These are phyloP conservation scores for Harringtonia aguacate DNA, from an alignment of 2,329 filamentous ascomycete species.

Conservation along the genomic window DNA sequence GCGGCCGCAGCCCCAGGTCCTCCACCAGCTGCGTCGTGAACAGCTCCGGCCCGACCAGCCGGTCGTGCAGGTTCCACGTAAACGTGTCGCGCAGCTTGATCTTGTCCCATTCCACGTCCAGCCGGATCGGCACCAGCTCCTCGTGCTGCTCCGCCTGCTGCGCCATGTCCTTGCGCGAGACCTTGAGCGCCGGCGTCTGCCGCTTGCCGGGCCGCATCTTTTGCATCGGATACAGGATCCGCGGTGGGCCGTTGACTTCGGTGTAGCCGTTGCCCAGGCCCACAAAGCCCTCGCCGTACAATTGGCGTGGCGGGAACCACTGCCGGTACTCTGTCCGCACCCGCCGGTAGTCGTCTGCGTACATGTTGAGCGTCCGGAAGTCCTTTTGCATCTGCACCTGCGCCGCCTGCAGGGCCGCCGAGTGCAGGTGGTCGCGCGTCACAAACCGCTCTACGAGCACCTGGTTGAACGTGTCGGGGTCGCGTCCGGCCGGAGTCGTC, in stretches of 20 bases:
- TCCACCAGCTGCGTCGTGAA: conserved; percentile 88
- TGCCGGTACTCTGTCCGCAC: conserved; percentile 44
- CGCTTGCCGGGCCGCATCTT: conserved; percentile 69
- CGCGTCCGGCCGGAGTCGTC: conserved; percentile 24
- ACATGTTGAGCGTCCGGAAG: conserved; percentile 37
- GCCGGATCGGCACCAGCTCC: conserved; percentile 78
- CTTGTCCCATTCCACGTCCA: conserved; percentile 94
- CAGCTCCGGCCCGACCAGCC: conserved; percentile 64
- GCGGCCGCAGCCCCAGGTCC: conserved; percentile 72
- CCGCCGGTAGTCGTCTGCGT: conserved; percentile 59
- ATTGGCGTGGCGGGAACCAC: conserved; percentile 43
- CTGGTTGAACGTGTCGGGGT: conserved; percentile 44
- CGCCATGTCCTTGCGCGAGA: conserved; percentile 68
- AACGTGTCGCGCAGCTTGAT: conserved; percentile 94
- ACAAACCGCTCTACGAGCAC: conserved; percentile 44
- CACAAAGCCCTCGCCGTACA: conserved; percentile 68
- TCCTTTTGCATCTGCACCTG: conserved; percentile 41
- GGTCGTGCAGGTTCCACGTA: conserved; percentile 95
- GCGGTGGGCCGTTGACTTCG: conserved; percentile 54
- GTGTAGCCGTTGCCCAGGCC: conserved; percentile 85
- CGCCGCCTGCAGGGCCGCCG: conserved; percentile 40
- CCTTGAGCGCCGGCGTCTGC: conserved; percentile 60
- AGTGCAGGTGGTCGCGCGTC: conserved; percentile 42
- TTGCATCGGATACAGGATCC: conserved; percentile 69
- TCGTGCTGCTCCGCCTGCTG: conserved; percentile 85